Evolutionary conservation across 768 basidiomycete genomes (phyloP), one percentile per base, ranked within the genome.

Genomic region (Xanthoconium stramineum): DNA sequence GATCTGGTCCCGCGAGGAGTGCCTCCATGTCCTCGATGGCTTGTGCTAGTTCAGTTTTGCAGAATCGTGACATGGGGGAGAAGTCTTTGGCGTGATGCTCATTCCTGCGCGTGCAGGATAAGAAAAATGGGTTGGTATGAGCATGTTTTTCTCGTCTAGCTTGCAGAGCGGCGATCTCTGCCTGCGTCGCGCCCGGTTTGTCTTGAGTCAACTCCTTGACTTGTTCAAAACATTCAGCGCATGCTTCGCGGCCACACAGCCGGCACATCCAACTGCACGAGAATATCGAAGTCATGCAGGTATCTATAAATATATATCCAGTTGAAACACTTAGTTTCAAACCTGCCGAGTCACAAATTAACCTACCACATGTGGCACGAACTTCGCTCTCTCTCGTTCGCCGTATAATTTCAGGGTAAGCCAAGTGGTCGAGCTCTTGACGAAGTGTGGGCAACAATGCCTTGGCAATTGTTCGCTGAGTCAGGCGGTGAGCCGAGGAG

Each of bases 221-320:
- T 60, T 83, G 85, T 29, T 80, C 76, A 64, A 83, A 90, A 67
- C 95, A 97, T 57, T 91, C 89, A 1, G 85, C 78, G 67, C 95
- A 98, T 10, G 89, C 84, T 72, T 97, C 95, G 11, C 91, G 84
- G 6, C 92, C 95, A 69, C 95, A 98, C 38, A 83, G 68, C n/a
- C 88, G 81, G 69, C 94, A 96, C 82, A 95, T 89, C 85, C 90
- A 96, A 32, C 85, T 88, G 55, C 84, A 85, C 7, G 89, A 88
- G 71, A 96, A 96, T 55, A 96, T 84, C 13, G 94, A 95, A 6
- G 92, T 94, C 80, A 92, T 89, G 71, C 94, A 97, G 2, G 89
- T 92, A 72, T 97, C 94, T 96, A 68, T 20, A 55, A 57, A 47
- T 39, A 55, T n/a, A 12, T 0, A 28, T 54, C 50, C 46, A 53